Evolutionary conservation across 805 yeast genomes (phyloP).

Genomic region (Saccharomycopsis capsularis): DNA sequence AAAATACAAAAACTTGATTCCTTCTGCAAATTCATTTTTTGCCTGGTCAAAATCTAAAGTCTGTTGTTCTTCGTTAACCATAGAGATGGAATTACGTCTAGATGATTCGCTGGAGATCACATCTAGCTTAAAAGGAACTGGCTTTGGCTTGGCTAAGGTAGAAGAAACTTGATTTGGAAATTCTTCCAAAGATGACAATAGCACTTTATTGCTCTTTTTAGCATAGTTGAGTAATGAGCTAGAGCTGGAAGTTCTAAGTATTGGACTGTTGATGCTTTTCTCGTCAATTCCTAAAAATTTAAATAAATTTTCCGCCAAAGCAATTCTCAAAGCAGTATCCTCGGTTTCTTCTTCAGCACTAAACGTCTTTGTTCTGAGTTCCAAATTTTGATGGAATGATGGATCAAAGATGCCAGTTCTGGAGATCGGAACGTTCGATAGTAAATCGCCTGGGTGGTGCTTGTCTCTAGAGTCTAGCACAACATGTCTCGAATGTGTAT

Average conservation of each 20-base stretch:
- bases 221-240: slow-evolving; percentile 22
- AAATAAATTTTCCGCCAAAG: slow-evolving; percentile 67
- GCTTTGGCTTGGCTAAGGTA: background rate
- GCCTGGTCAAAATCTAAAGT: slow-evolving; percentile 41
- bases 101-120: background rate
- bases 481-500: slow-evolving; percentile 37
- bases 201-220: background rate
- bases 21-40: slow-evolving; percentile 52
- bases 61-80: slow-evolving; percentile 1
- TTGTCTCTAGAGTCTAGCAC: slow-evolving; percentile 48
- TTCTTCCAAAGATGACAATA: background rate
- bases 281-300: slow-evolving; percentile 56
- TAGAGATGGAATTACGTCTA: slow-evolving; percentile 3
- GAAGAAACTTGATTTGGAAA: background rate
- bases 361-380: slow-evolving; percentile 25
- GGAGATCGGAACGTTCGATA: slow-evolving; percentile 72
- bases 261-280: slow-evolving; percentile 27
- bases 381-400: background rate
- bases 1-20: slow-evolving; percentile 48
- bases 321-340: slow-evolving; percentile 54
- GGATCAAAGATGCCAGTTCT: slow-evolving; percentile 26
- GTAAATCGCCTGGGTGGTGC: slow-evolving; percentile 76
- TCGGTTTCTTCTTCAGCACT: slow-evolving; percentile 66
- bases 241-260: slow-evolving; percentile 18
- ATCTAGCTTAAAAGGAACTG: background rate